Percentiles rank a stretch among this genome's conserved stretches.
These are phyloP conservation scores for Daldinia grandis DNA, from an alignment of 495 filamentous ascomycete genomes.

Conservation along the genomic window DNA sequence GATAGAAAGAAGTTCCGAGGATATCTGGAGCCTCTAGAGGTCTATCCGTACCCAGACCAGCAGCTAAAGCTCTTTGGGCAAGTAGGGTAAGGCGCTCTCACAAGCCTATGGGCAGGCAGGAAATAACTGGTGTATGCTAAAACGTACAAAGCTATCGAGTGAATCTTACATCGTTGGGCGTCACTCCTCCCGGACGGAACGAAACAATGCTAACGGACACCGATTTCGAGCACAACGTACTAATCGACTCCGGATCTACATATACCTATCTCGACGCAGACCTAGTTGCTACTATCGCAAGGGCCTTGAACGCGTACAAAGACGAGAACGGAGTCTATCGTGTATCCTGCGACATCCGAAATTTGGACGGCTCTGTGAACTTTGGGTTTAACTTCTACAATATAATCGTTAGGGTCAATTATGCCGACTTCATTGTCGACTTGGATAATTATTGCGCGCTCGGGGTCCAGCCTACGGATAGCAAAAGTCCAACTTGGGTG, in stretches of 20 bases:
- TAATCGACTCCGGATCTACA: slow-evolving; percentile 56
- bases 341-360: slow-evolving; percentile 49
- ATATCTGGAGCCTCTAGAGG: slow-evolving; percentile 51
- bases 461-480: slow-evolving; percentile 53
- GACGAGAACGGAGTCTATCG: slow-evolving; percentile 50
- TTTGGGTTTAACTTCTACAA: slow-evolving; percentile 55
- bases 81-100: slow-evolving; percentile 32
- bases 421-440: slow-evolving; percentile 56
- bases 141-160: slow-evolving; percentile 49
- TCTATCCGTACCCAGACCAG: slow-evolving; percentile 53
- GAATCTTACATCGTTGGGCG: slow-evolving; percentile 53
- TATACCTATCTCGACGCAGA: slow-evolving; percentile 53
- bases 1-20: slow-evolving; percentile 55
- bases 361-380: slow-evolving; percentile 50
- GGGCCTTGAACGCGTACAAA: slow-evolving; percentile 46
- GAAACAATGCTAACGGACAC: slow-evolving; percentile 44
- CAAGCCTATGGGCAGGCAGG: neutral
- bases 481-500: slow-evolving; percentile 46
- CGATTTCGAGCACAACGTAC: slow-evolving; percentile 49
- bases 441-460: slow-evolving; percentile 51
- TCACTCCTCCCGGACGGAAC: slow-evolving; percentile 44
- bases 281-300: slow-evolving; percentile 48
- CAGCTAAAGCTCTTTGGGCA: slow-evolving; percentile 50
- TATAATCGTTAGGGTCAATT: slow-evolving; percentile 54
- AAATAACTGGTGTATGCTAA: neutral